Percentiles rank a stretch among this genome's conserved stretches.
phyloP scores from a whole-genome alignment of 1,284 basidiomycete genomes.

The Ganoderma sp. region DNA sequence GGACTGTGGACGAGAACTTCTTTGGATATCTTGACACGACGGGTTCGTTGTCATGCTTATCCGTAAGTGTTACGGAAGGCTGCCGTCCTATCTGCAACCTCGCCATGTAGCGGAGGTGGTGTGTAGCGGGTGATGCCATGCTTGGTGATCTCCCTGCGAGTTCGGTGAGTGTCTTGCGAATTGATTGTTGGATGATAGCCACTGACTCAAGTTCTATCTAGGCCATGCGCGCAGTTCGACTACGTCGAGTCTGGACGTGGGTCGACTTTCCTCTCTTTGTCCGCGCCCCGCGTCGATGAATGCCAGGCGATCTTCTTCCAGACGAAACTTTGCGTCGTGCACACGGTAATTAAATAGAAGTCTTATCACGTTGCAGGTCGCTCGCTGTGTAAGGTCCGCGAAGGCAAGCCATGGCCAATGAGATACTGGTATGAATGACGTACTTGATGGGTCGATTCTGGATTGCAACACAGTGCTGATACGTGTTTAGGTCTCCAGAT shows the following conservation, averaged over 20 bases:
- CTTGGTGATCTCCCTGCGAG: neutral
- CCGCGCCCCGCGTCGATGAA: neutral
- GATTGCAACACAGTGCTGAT: neutral
- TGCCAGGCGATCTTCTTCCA: neutral
- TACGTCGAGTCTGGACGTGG: neutral
- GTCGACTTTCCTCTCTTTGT: neutral
- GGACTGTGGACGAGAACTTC: neutral
- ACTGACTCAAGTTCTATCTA: neutral
- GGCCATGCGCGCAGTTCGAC: neutral
- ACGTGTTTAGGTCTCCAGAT: neutral
- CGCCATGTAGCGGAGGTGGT: neutral
- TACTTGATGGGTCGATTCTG: neutral
- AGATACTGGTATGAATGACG: neutral
- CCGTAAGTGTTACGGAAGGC: neutral
- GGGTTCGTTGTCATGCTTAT: neutral
- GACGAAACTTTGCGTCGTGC: neutral
- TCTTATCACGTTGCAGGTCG: neutral
- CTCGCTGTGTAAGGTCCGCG: neutral
- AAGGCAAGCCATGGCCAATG: neutral
- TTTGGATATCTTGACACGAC: neutral
- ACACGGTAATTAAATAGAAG: constrained; percentile 5
- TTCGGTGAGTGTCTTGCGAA: neutral
- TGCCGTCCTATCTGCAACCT: neutral
- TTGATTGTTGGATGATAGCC: neutral
- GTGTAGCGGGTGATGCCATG: too few relatives aligned